A percentile compares a stretch with the other conserved stretches of the same genome.
phyloP scores from a whole-genome alignment of 192 early-diverging fungal genomes.

The Gorgonomyces haynaldii region DNA sequence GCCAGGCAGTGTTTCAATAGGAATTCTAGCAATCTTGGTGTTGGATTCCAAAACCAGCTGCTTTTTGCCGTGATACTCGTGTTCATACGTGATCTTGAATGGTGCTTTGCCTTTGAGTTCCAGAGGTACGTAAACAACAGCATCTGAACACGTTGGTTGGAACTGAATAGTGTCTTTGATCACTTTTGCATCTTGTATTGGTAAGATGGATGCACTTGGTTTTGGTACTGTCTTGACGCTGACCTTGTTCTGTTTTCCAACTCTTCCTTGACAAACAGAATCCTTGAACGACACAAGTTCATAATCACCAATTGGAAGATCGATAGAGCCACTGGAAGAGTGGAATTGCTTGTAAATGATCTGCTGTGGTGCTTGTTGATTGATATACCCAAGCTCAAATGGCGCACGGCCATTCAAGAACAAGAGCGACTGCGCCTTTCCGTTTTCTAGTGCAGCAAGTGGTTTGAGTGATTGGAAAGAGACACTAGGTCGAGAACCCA shows the following conservation, averaged over 20 bases:
- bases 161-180: background rate
- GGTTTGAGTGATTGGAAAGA: slow-evolving; percentile 24
- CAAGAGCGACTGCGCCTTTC: slow-evolving; percentile 11
- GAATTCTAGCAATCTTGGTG: slow-evolving; percentile 2
- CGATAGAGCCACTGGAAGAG: no score
- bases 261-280: slow-evolving; percentile 5
- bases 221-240: background rate
- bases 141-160: background rate
- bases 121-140: slow-evolving; percentile 4
- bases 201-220: background rate
- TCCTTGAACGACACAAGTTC: slow-evolving; percentile 16
- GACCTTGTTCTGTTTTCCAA: background rate
- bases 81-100: slow-evolving; percentile 21
- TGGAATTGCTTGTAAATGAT: slow-evolving; percentile 2
- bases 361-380: background rate
- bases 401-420: slow-evolving; percentile 21
- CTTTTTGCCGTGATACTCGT: background rate
- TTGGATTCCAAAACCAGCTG: slow-evolving; percentile 2
- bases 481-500: slow-evolving; percentile 23
- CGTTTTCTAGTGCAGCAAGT: slow-evolving; percentile 24
- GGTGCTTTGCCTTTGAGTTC: slow-evolving; percentile 25
- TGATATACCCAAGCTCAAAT: slow-evolving; percentile 15
- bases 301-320: slow-evolving; percentile 6
- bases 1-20: slow-evolving; percentile 19
- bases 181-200: background rate